Evolutionary conservation across 2,329 filamentous ascomycete genomes (phyloP).

Genomic region (Hymenoscyphus occultus): DNA sequence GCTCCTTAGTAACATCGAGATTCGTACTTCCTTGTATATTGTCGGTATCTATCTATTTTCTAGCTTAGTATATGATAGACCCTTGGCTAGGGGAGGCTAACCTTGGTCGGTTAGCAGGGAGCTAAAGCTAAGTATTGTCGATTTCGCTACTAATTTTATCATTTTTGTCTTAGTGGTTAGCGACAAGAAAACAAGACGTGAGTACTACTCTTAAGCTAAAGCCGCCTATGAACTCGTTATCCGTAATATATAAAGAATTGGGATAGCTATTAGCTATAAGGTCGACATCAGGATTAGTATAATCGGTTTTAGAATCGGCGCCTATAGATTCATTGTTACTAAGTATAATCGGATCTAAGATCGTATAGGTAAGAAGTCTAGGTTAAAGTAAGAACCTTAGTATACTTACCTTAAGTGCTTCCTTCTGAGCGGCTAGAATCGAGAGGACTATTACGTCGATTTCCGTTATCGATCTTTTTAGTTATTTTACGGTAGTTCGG

Average conservation of each 20-base stretch:
- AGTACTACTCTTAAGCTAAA: constrained; percentile 15
- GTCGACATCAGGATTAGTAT: constrained; percentile 20
- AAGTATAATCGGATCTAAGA: constrained; percentile 24
- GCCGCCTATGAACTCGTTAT: constrained; percentile 15
- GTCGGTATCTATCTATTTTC: constrained; percentile 16
- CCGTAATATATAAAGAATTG: constrained; percentile 14
- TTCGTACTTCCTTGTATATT: constrained; percentile 19
- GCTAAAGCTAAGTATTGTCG: constrained; percentile 15
- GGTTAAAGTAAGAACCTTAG: constrained; percentile 18
- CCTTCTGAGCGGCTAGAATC: constrained; percentile 16
- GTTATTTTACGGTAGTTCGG: constrained; percentile 12
- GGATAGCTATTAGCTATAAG: constrained; percentile 17
- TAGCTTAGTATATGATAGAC: constrained; percentile 20
- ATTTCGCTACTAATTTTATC: no score
- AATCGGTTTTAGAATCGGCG: constrained; percentile 22
- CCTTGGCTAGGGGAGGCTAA: constrained; percentile 18
- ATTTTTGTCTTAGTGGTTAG: constrained; percentile 14
- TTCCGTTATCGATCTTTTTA: constrained; percentile 15
- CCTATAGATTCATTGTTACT: constrained; percentile 22
- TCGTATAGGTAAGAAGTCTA: constrained; percentile 17
- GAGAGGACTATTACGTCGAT: constrained; percentile 19
- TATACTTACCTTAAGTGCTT: constrained; percentile 24
- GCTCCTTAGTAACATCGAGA: constrained; percentile 22
- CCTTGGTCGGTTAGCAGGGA: constrained; percentile 15
- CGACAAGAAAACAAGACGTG: constrained; percentile 18